Conservation (phyloP, 2,329 filamentous ascomycete genomes). For the Aspergillus viridinutans region DNA sequence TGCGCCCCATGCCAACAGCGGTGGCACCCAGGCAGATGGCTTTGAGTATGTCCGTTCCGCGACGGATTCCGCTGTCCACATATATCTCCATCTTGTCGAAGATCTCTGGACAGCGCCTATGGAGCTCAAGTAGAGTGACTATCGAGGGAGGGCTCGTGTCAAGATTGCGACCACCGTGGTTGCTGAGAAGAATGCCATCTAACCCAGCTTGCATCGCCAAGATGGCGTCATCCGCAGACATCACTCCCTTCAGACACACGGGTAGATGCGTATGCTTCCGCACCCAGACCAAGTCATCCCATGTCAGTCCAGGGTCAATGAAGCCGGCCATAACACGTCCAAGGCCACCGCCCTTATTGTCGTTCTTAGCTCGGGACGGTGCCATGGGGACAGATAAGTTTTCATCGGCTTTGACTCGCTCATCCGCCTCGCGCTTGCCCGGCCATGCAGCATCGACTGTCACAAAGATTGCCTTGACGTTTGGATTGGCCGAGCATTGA, state of each 20-base stretch:
- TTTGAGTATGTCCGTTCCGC: conserved; percentile 54
- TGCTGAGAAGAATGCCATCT: conserved; percentile 54
- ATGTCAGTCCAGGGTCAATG: conserved; percentile 50
- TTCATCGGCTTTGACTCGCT: conserved; percentile 49
- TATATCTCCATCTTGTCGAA: conserved; percentile 50
- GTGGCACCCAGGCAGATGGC: conserved; percentile 51
- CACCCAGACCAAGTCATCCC: conserved; percentile 54
- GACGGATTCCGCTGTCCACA: conserved; percentile 51
- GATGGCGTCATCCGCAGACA: conserved; percentile 53
- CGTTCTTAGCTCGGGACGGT: conserved; percentile 44
- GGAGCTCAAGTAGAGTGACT: conserved; percentile 51
- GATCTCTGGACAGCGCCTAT: conserved; percentile 47
- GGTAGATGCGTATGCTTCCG: conserved; percentile 46
- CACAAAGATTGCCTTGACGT: conserved; percentile 46
- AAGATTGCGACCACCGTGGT: conserved; percentile 56
- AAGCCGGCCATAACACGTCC: conserved; percentile 51
- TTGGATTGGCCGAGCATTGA: conserved; percentile 39
- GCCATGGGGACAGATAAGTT: conserved; percentile 41
- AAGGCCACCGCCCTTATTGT: conserved; percentile 52
- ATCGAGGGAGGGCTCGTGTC: conserved; percentile 50
- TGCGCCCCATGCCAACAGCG: conserved; percentile 52
- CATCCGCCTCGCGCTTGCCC: conserved; percentile 54
- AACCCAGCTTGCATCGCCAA: conserved; percentile 48
- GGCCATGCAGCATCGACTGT: conserved; percentile 55
- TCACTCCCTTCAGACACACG: conserved; percentile 56